Percentiles rank a stretch among this genome's conserved stretches.
Conservation (phyloP, 2,329 filamentous ascomycete species). For the Ophiocordyceps camponoti-leonardi region DNA sequence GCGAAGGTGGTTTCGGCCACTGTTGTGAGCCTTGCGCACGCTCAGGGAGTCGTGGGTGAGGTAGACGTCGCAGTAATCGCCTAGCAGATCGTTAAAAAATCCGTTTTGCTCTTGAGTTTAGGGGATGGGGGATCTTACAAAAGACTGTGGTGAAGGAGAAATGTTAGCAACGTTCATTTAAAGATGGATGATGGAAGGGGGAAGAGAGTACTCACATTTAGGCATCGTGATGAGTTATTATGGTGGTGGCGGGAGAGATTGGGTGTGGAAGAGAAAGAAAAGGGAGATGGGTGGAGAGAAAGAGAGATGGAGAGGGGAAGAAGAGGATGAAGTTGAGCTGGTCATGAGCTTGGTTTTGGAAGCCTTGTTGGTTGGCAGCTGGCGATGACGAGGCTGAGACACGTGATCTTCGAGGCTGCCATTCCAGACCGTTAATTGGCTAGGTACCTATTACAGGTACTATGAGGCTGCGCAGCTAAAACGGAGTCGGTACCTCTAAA, state of each 20-base stretch:
- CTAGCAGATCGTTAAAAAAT: constrained; percentile 16
- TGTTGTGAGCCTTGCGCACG: constrained; percentile 97
- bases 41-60: constrained; percentile 99
- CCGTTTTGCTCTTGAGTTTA: too few relatives aligned
- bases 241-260: background rate
- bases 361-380: too few relatives aligned
- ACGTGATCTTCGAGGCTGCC: too few relatives aligned
- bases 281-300: too few relatives aligned
- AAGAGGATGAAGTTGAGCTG: too few relatives aligned
- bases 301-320: too few relatives aligned
- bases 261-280: background rate
- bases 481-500: too few relatives aligned
- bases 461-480: too few relatives aligned
- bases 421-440: too few relatives aligned
- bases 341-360: too few relatives aligned
- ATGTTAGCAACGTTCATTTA: constrained; percentile 15
- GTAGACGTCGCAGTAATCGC: constrained; percentile 99
- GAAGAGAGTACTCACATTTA: constrained; percentile 52
- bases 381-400: too few relatives aligned
- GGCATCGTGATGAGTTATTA: constrained; percentile 44
- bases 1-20: constrained; percentile 85
- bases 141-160: constrained; percentile 2
- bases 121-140: constrained; percentile 6
- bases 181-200: constrained; percentile 1
- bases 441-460: too few relatives aligned